These are phyloP conservation scores for Eutrema heterophyllum DNA, from an alignment of 345 rosid species.

Conservation along the genomic window DNA sequence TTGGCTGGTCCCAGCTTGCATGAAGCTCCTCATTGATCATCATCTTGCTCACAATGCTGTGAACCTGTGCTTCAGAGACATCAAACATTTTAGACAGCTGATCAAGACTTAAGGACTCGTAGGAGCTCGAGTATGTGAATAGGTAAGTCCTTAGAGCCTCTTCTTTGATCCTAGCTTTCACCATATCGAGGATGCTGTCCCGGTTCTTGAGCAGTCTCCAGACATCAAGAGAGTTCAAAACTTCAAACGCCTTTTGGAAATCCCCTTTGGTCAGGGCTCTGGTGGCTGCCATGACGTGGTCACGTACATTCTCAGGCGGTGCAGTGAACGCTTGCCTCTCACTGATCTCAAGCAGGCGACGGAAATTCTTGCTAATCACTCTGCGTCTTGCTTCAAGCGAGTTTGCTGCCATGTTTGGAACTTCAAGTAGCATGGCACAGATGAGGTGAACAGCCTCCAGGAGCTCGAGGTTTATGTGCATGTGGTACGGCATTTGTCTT, in stretches of 20 bases:
- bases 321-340: conserved; percentile 83
- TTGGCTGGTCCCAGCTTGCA: conserved; percentile 94
- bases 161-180: conserved; percentile 79
- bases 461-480: conserved; percentile 96
- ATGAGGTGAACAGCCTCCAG: conserved; percentile 86
- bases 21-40: conserved; percentile 50
- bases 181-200: conserved; percentile 59
- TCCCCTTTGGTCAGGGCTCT: conserved; percentile 76
- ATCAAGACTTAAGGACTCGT: conserved; percentile 60
- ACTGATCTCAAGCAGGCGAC: conserved; percentile 70
- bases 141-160: conserved; percentile 83
- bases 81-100: conserved; percentile 76
- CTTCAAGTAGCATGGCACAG: conserved; percentile 95
- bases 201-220: conserved; percentile 73
- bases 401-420: conserved; percentile 87
- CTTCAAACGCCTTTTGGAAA: conserved; percentile 57
- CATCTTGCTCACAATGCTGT: conserved; percentile 79
- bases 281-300: conserved; percentile 89
- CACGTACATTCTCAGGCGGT: conserved; percentile 85
- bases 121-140: conserved; percentile 59
- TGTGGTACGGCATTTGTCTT: conserved; percentile 94
- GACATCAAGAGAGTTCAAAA: conserved; percentile 64
- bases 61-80: conserved; percentile 50
- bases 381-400: conserved; percentile 55
- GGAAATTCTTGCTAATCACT: conserved; percentile 82